A percentile compares a stretch with the other conserved stretches of the same genome.
phyloP scores from a whole-genome alignment of 2,329 filamentous ascomycete species.

The Monilinia vaccinii-corymbosi region DNA sequence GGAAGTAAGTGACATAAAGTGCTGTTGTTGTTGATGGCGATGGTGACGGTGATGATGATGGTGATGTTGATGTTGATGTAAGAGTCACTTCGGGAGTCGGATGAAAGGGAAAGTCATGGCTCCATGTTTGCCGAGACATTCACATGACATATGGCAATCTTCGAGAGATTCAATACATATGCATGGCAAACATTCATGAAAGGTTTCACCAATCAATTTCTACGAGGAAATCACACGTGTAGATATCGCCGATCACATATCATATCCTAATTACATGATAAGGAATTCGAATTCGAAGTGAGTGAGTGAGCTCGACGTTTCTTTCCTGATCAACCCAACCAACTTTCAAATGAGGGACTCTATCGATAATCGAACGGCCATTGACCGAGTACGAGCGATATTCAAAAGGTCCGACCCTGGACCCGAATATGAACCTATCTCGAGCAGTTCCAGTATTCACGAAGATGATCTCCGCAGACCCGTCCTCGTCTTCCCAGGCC shows the following conservation, averaged over 20 bases:
- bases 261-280: no score
- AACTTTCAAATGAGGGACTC: neutral
- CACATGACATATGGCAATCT: neutral
- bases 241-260: conserved; percentile 4
- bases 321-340: neutral
- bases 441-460: conserved; percentile 9
- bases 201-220: conserved; percentile 6
- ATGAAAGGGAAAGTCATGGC: neutral
- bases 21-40: no score
- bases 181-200: conserved; percentile 11
- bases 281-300: no score
- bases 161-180: conserved; percentile 3
- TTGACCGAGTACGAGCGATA: conserved; percentile 21
- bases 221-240: conserved; percentile 7
- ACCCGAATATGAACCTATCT: conserved; percentile 23
- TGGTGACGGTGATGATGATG: no score
- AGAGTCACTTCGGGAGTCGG: neutral
- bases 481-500: conserved; percentile 14
- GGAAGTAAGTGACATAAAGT: no score
- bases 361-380: conserved; percentile 12
- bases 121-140: conserved; percentile 1
- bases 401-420: conserved; percentile 18
- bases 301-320: neutral
- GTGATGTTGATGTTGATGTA: no score
- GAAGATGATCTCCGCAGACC: conserved; percentile 11